phyloP scores from a whole-genome alignment of 805 yeast species.

The Candida yuanshanica region DNA sequence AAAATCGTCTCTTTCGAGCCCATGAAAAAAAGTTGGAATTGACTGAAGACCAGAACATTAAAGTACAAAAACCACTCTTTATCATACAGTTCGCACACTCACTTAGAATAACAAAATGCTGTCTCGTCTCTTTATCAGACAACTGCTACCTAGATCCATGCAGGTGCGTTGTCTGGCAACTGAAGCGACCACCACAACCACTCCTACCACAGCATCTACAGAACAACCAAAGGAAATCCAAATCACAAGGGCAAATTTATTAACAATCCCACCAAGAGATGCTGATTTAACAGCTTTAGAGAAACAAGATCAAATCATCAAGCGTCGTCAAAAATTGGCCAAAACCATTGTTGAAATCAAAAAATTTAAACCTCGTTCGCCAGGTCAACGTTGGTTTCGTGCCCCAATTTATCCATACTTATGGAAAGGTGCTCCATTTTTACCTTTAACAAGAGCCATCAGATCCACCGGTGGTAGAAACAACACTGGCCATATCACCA shows the following conservation, averaged over 20 bases:
- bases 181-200: not conserved
- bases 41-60: not conserved
- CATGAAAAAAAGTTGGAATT: not conserved
- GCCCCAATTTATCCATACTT: constrained; percentile 83
- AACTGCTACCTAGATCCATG: not conserved
- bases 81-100: not conserved
- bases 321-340: constrained; percentile 67
- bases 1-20: not conserved
- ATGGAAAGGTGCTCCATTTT: constrained; percentile 78
- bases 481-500: constrained; percentile 79
- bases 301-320: constrained; percentile 65
- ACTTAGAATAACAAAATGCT: not conserved
- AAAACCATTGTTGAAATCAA: constrained; percentile 68
- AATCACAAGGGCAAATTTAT: constrained; percentile 16
- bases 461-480: constrained; percentile 84
- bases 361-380: constrained; percentile 73
- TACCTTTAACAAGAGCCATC: constrained; percentile 66
- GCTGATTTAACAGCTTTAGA: constrained; percentile 67
- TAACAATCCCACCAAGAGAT: constrained; percentile 37
- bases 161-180: not conserved
- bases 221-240: constrained; percentile 1
- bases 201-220: constrained; percentile 1
- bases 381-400: constrained; percentile 84
- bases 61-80: not conserved
- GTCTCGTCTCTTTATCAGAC: not conserved